Evolutionary conservation across 1,284 basidiomycete species (phyloP).

Genomic region (Puccinia sorghi): DNA sequence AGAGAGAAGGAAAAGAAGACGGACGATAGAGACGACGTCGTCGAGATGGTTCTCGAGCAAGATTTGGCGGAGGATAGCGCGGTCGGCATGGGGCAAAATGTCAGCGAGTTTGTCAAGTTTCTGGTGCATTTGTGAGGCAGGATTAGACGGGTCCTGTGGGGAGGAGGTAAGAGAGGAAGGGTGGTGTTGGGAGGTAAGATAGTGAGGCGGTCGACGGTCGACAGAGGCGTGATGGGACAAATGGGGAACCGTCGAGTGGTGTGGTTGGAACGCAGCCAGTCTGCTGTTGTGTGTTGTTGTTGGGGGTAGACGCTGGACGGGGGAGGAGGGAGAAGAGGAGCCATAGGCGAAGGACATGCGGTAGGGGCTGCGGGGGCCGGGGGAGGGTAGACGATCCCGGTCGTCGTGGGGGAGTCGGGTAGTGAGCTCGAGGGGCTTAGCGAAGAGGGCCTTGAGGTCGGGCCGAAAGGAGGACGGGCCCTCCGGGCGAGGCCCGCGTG

Average conservation of each 20-base stretch:
- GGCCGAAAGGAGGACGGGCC: not conserved
- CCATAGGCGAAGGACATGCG: slow-evolving; percentile 22
- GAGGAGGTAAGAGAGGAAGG: no score
- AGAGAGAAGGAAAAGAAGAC: not conserved
- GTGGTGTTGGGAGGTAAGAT: not conserved
- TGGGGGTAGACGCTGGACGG: not conserved
- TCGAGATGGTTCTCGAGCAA: slow-evolving; percentile 18
- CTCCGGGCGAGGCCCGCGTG: not conserved
- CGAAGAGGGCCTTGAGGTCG: not conserved
- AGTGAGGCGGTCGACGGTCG: no score
- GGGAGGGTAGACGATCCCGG: not conserved
- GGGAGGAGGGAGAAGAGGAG: not conserved
- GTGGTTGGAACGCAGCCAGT: no score
- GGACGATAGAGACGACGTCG: slow-evolving; percentile 35
- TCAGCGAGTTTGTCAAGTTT: slow-evolving; percentile 20
- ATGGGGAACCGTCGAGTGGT: not conserved
- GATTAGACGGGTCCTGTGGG: not conserved
- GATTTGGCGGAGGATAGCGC: not conserved
- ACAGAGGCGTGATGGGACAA: not conserved
- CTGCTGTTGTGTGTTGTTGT: not conserved
- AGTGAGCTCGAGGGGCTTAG: not conserved
- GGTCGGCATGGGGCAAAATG: slow-evolving; percentile 23
- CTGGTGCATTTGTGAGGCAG: not conserved
- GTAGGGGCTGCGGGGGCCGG: not conserved
- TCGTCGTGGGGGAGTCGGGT: not conserved